A percentile compares a stretch with the other conserved stretches of the same genome.
Evolutionary conservation across 208 protist species (phyloP).

Genomic region (Trypanosoma vivax): DNA sequence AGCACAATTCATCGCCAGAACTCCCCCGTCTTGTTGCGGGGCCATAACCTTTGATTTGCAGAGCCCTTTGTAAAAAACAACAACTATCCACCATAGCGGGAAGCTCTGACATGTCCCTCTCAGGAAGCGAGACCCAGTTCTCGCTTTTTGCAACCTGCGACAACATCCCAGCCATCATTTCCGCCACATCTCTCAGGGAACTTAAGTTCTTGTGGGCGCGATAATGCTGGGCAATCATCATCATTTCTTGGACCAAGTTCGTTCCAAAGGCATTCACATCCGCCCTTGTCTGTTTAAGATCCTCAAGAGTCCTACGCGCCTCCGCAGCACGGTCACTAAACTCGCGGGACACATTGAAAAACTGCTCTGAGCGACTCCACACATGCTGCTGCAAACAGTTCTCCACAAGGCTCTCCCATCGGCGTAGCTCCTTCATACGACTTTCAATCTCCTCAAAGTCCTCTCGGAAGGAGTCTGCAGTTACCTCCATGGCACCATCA

Average conservation of each 20-base stretch:
- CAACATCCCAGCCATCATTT: conserved; percentile 23
- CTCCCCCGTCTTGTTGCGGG: neutral
- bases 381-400: conserved; percentile 76
- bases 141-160: conserved; percentile 43
- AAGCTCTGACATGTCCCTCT: conserved; percentile 76
- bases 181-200: conserved; percentile 25
- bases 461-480: conserved; percentile 37
- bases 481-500: conserved; percentile 5
- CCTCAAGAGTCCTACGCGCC: conserved; percentile 37
- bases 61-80: conserved; percentile 4
- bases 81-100: conserved; percentile 28
- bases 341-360: conserved; percentile 62
- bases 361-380: conserved; percentile 73
- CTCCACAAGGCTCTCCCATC: conserved; percentile 70
- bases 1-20: neutral
- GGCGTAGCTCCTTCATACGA: conserved; percentile 56
- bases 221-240: conserved; percentile 63
- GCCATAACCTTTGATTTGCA: neutral
- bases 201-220: conserved; percentile 52
- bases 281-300: conserved; percentile 28
- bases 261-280: conserved; percentile 33
- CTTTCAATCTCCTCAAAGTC: conserved; percentile 71
- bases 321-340: conserved; percentile 58
- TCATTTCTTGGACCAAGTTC: conserved; percentile 43
- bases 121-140: conserved; percentile 80